phyloP scores from a whole-genome alignment of 257 asterid genomes.

The Paraleonurus japonicus region DNA sequence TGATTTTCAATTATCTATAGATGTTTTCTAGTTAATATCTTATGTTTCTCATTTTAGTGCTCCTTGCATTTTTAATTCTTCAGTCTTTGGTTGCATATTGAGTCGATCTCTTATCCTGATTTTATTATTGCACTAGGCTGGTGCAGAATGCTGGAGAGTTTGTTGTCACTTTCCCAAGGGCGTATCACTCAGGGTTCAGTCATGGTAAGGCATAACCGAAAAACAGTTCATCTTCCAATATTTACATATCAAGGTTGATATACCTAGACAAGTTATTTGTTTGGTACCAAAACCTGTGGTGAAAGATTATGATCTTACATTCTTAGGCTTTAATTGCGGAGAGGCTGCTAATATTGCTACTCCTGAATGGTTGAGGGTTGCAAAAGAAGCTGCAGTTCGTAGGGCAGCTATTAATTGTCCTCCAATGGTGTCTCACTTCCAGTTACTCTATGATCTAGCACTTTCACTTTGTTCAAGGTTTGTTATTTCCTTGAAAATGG shows the following conservation, averaged over 20 bases:
- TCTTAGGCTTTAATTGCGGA: constrained; percentile 89
- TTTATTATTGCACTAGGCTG: constrained; percentile 54
- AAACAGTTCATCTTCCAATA: constrained; percentile 13
- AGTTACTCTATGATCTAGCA: constrained; percentile 87
- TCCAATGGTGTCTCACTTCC: constrained; percentile 99
- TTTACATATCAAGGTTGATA: constrained; percentile 15
- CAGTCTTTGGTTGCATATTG: constrained; percentile 21
- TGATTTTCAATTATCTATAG: not conserved
- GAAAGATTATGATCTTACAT: constrained; percentile 12
- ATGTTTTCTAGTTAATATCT: not conserved
- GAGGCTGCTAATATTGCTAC: constrained; percentile 99
- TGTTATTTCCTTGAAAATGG: constrained; percentile 34
- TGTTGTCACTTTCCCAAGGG: constrained; percentile 98
- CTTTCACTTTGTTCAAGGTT: constrained; percentile 90
- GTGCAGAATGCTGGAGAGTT: constrained; percentile 98
- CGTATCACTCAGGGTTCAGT: constrained; percentile 99
- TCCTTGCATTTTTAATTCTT: constrained; percentile 9
- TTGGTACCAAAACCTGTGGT: not conserved
- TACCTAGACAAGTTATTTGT: not conserved
- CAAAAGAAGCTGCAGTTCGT: constrained; percentile 96
- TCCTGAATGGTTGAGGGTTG: constrained; percentile 96
- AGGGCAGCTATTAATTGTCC: constrained; percentile 96
- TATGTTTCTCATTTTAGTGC: not conserved
- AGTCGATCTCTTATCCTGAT: constrained; percentile 16
- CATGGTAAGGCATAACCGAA: constrained; percentile 62